These are phyloP conservation scores for Tricholomella constricta DNA, from an alignment of 768 basidiomycete species.

Conservation along the genomic window DNA sequence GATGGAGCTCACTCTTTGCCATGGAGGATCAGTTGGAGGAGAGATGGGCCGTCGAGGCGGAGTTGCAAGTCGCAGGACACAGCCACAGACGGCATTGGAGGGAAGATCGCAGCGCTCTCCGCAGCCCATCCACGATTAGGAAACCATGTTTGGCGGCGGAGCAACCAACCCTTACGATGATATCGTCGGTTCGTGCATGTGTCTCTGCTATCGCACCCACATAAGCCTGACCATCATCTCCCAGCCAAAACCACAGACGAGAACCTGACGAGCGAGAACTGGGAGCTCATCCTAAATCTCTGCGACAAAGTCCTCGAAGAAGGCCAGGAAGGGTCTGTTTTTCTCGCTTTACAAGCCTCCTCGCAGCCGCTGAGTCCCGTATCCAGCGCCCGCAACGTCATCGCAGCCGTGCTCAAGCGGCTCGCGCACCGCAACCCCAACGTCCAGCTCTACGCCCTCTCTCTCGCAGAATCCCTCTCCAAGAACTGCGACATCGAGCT, in stretches of 20 bases:
- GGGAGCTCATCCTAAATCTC: conserved; percentile 92
- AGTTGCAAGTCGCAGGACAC: neutral
- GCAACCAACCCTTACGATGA: conserved; percentile 85
- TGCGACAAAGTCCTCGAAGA: conserved; percentile 97
- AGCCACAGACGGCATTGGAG: neutral
- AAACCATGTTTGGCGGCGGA: conserved; percentile 69
- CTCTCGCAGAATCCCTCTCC: conserved; percentile 83
- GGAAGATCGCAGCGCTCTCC: too few species aligned
- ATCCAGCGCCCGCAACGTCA: conserved; percentile 86
- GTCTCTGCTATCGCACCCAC: neutral
- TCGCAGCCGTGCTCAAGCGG: conserved; percentile 85
- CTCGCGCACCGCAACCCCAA: conserved; percentile 94
- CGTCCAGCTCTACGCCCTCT: conserved; percentile 92
- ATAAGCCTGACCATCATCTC: neutral
- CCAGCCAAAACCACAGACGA: conserved; percentile 97
- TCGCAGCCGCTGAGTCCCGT: neutral
- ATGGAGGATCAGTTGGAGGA: conserved; percentile 28
- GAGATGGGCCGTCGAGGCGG: neutral
- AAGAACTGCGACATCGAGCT: conserved; percentile 88
- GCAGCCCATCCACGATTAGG: neutral
- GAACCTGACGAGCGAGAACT: conserved; percentile 92
- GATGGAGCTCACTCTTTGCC: conserved; percentile 58
- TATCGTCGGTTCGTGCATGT: conserved; percentile 64
- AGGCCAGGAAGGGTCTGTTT: conserved; percentile 74
- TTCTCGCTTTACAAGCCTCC: neutral